phyloP scores from a whole-genome alignment of 2,329 filamentous ascomycete genomes.

The Aspergillus phoenicis region DNA sequence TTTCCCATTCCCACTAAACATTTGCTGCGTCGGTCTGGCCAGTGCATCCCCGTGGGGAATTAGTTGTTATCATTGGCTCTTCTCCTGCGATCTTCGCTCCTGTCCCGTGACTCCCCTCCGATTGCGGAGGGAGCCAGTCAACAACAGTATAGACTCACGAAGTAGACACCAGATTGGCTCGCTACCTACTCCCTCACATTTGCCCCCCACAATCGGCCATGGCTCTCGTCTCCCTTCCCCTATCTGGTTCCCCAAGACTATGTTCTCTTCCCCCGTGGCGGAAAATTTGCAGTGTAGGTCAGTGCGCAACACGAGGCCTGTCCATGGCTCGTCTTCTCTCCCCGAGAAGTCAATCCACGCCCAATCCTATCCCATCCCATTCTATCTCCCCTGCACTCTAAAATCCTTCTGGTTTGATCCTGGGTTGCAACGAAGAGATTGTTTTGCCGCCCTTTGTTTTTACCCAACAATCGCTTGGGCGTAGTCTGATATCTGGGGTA shows the following conservation, averaged over 20 bases:
- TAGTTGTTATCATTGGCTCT: too few species aligned
- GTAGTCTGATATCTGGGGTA: slow-evolving; percentile 5
- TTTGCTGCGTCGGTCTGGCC: too few species aligned
- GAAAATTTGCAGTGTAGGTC: slow-evolving; percentile 42
- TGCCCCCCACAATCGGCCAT: too few species aligned
- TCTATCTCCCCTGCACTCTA: not conserved
- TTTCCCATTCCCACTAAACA: too few species aligned
- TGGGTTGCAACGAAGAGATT: not conserved
- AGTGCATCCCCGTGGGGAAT: too few species aligned
- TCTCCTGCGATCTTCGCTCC: too few species aligned
- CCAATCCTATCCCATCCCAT: not conserved
- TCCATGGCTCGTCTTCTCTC: not conserved
- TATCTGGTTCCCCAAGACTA: not conserved
- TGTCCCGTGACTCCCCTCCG: too few species aligned
- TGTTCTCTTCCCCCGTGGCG: slow-evolving; percentile 43
- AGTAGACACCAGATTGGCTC: too few species aligned
- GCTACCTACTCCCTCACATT: too few species aligned
- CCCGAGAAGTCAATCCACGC: not conserved
- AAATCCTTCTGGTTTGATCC: not conserved
- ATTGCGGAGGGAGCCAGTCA: too few species aligned
- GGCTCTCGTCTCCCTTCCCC: not conserved
- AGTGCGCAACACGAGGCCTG: not conserved
- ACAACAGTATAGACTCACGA: too few species aligned
- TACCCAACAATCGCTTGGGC: not conserved
- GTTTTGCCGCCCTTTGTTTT: slow-evolving; percentile 7